These are phyloP conservation scores for Solanum hybrid DNA, from an alignment of 305 asterid genomes.

Conservation along the genomic window DNA sequence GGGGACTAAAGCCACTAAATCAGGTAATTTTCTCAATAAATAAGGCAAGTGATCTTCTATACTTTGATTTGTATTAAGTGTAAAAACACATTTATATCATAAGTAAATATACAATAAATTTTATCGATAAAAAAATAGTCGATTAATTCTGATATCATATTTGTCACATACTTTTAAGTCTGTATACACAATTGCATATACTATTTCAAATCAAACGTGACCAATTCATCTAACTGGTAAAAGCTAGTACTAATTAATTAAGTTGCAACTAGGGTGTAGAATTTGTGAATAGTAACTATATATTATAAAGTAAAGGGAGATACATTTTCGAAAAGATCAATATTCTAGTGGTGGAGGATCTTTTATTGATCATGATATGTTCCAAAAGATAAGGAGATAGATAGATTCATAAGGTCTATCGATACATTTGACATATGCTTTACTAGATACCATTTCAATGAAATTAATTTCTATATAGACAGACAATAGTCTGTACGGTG, in stretches of 20 bases:
- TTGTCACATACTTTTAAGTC: neutral
- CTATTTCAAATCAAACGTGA: neutral
- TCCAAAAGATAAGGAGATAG: conserved; percentile 7
- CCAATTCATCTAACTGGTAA: neutral
- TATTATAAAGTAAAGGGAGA: neutral
- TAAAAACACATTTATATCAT: neutral
- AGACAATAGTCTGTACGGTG: neutral
- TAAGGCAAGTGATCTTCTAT: neutral
- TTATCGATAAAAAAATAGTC: neutral
- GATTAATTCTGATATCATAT: neutral
- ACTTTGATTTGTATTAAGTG: neutral
- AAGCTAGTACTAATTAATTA: neutral
- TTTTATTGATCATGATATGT: neutral
- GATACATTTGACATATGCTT: neutral
- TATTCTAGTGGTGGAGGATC: conserved; percentile 1
- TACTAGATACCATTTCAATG: neutral
- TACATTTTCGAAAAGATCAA: neutral
- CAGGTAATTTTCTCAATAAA: neutral
- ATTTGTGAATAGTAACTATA: neutral
- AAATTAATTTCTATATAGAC: neutral
- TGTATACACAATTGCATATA: neutral
- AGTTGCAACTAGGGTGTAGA: neutral
- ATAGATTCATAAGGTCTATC: neutral
- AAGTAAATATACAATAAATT: neutral
- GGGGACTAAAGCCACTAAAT: neutral